Evolutionary conservation across 495 filamentous ascomycete genomes (phyloP), one percentile per base, ranked within the genome.

Genomic region (Trichocladium antarcticum): DNA sequence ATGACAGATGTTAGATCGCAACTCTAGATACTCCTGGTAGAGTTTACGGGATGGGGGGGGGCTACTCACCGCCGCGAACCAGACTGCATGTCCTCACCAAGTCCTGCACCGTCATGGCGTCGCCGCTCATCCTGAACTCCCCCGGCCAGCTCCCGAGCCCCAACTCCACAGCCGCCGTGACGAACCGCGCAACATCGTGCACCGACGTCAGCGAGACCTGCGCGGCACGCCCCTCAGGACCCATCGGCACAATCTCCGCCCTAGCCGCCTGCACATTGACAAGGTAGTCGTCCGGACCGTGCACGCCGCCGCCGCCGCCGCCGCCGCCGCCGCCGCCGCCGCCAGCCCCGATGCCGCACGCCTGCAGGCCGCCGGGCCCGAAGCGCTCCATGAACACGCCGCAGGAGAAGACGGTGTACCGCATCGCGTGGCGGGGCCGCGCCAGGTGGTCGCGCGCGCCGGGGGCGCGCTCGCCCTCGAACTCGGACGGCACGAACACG

Each of bases 341-440:
- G 7, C 63, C 60, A n/a, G 59, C 47, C 6, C 81, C 80, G 29
- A 87, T 79, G 4, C 68, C 62, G 43, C 71, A 73, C 3, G 65
- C 60, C 17, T 64, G 63, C 41, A 88, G 65, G 4, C 84, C 84
- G 10, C 76, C 78, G 10, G 76, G 78, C 8, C 70, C 74, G 59
- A 88, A 87, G 10, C 83, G 69, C 57, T 88, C 84, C 68, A 85
- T 86, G 55, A 87, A 79, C n/a, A 86, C 58, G 31, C 84, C 84
- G 58, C 84, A 88, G 1, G 76, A 74, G 52, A 88, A 85, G 31
- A 80, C 70, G 4, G 82, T 82, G 47, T 72, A 84, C 36, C 76
- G 66, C 67, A 86, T 79, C 19, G 59, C 54, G 49, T 74, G 63
- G n/a, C n/a, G n/a, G n/a, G n/a, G n/a, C n/a, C n/a, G n/a, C n/a